Percentiles rank a stretch among this genome's conserved stretches.
Conservation (phyloP, 108 stramenopile species). For the Bacterosira constricta region DNA sequence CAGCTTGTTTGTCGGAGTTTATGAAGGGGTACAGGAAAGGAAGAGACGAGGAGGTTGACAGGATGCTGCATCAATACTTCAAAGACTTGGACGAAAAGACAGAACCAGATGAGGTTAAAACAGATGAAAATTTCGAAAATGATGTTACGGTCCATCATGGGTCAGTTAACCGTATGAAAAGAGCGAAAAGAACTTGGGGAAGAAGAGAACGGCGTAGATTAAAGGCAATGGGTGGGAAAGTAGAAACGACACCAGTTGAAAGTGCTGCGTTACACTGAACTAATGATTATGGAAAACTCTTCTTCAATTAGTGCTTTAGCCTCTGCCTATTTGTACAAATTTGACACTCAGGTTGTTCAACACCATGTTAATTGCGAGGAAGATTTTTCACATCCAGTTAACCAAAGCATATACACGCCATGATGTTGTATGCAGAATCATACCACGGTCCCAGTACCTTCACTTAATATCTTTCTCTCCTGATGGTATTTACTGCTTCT, state of each 20-base stretch:
- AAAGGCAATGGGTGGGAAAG: not conserved
- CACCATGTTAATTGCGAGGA: too few relatives aligned
- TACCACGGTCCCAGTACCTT: too few relatives aligned
- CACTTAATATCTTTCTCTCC: constrained; percentile 2
- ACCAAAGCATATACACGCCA: not conserved
- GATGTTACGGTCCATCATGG: not conserved
- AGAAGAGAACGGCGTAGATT: constrained; percentile 23
- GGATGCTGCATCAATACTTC: constrained; percentile 84
- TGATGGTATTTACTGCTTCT: constrained; percentile 19
- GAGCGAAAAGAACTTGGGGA: constrained; percentile 31
- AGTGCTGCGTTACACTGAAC: not conserved
- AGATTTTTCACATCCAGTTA: not conserved
- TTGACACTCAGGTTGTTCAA: too few relatives aligned
- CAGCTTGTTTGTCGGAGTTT: constrained; percentile 71
- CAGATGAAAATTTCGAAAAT: not conserved
- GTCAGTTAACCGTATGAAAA: not conserved
- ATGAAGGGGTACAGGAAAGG: constrained; percentile 87
- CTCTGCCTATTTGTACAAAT: too few relatives aligned
- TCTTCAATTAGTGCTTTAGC: too few relatives aligned
- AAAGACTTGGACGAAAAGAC: constrained; percentile 49
- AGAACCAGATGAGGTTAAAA: not conserved
- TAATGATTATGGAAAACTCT: too few relatives aligned
- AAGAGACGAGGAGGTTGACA: constrained; percentile 82
- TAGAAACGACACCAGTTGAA: not conserved
- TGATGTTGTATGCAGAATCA: not conserved